Conservation (phyloP, 2,329 filamentous ascomycete genomes). For the Botrytis byssoidea region DNA sequence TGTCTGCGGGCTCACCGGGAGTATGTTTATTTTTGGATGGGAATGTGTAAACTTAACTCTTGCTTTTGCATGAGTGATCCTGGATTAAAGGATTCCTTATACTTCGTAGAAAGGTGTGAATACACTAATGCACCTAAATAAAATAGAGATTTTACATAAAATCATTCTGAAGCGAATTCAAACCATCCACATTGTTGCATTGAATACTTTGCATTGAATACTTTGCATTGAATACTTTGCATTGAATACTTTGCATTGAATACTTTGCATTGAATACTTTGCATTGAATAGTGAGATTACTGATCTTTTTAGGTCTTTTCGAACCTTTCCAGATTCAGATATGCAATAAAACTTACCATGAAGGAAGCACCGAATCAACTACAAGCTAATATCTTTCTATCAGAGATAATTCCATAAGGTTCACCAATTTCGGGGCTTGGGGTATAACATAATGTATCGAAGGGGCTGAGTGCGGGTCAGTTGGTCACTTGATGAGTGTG, state of each 20-base stretch:
- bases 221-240: not conserved
- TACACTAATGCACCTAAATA: not conserved
- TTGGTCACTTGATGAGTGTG: not conserved
- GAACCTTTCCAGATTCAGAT: not conserved
- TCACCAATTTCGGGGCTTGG: not conserved
- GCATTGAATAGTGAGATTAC: not conserved
- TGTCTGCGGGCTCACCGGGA: not conserved
- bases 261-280: not conserved
- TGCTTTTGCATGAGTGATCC: not conserved
- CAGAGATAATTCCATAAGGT: not conserved
- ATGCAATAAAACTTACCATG: not conserved
- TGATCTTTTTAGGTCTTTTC: not conserved
- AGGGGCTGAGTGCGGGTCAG: not conserved
- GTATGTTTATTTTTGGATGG: not conserved
- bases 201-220: not conserved
- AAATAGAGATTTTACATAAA: not conserved
- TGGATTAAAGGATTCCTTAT: not conserved
- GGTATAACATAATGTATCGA: not conserved
- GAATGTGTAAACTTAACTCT: not conserved
- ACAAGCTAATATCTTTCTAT: not conserved
- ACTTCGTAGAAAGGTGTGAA: not conserved
- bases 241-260: not conserved
- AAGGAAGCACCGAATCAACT: not conserved
- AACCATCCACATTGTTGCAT: not conserved
- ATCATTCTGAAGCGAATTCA: not conserved